These are phyloP conservation scores for Lojkania enalia DNA, from an alignment of 2,329 filamentous ascomycete genomes.

Conservation along the genomic window DNA sequence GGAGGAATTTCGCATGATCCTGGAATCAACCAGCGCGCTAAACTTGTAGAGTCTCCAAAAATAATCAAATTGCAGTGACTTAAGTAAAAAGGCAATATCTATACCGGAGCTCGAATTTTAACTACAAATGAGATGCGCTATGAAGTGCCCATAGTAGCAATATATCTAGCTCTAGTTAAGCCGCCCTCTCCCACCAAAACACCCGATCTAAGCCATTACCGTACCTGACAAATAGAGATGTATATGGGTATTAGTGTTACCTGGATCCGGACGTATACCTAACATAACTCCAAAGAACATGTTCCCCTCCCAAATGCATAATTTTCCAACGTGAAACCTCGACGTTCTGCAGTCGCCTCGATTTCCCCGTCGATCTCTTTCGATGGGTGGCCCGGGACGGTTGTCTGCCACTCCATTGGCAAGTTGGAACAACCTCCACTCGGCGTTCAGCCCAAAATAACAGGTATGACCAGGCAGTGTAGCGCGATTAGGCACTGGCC, in stretches of 20 bases:
- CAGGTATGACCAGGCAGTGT: neutral
- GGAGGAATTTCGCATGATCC: too few species aligned
- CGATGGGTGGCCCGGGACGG: neutral
- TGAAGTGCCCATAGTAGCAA: neutral
- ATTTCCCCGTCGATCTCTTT: neutral
- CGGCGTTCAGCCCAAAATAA: too few species aligned
- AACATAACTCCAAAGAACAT: neutral
- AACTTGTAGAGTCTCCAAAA: too few species aligned
- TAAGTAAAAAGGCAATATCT: too few species aligned
- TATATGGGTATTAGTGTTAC: neutral
- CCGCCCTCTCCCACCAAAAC: neutral
- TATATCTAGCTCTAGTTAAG: neutral
- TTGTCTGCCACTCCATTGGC: neutral
- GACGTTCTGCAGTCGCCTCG: neutral
- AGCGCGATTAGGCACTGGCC: slow-evolving; percentile 40
- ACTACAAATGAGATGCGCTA: neutral
- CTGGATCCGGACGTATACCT: neutral
- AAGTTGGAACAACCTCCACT: neutral
- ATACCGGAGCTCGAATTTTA: too few species aligned
- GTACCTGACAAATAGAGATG: neutral
- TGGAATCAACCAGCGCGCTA: too few species aligned
- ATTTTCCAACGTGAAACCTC: neutral
- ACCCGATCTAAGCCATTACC: neutral
- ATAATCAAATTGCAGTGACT: too few species aligned
- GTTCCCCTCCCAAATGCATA: neutral